Base-by-base conservation (phyloP, 2,329 filamentous ascomycete genomes). In the Fragosphaeria purpurea region DNA sequence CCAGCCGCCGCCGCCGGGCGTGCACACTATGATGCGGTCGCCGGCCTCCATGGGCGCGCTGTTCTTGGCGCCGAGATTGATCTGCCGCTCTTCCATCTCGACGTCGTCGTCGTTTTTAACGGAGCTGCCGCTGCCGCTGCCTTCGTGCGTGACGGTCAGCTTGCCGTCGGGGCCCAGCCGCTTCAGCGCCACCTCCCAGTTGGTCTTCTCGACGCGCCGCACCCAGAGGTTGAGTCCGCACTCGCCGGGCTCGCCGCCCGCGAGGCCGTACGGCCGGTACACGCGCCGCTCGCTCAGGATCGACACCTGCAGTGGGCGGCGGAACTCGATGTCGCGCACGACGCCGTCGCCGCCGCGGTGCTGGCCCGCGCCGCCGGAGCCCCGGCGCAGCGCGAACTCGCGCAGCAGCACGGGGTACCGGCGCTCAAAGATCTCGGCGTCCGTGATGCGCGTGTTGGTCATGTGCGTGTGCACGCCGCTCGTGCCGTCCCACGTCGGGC, bases 221-320 rank as follows among this genome's bases (percentile, higher is more conserved):
- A 94, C 82, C 91, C 91, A 97, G 44, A 94, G 71, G 59, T 97
- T 97, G 54, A 90, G 69, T 0, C 91, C 91, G 47, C 85, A 84
- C 58, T 80, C 69, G 0, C 82, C 91, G 54, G 91, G 85, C 51
- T 82, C 83, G 4, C 91, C 91, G 0, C 91, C 91, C 30, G 82
- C 83, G 53, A 96, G 74, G 0, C 91, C 90, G 58, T 90, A 95
- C 1, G 88, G 88, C 48, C 79, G 75, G 55, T 86, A 82, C 0
- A 91, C 85, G 34, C 88, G 70, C 13, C 88, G 66, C 65, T 95
- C 88, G 6, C 81, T 86, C 6, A 94, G 68, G 32, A 95, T 91
- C 1, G 80, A 85, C 11, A 86, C 85, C 63, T 89, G 83, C 5
- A 93, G 77, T 0, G 85, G 83, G 41, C 86, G 81, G 3, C 86